Base-by-base conservation (phyloP, 495 filamentous ascomycete genomes). In the Pseudevernia furfuracea region DNA sequence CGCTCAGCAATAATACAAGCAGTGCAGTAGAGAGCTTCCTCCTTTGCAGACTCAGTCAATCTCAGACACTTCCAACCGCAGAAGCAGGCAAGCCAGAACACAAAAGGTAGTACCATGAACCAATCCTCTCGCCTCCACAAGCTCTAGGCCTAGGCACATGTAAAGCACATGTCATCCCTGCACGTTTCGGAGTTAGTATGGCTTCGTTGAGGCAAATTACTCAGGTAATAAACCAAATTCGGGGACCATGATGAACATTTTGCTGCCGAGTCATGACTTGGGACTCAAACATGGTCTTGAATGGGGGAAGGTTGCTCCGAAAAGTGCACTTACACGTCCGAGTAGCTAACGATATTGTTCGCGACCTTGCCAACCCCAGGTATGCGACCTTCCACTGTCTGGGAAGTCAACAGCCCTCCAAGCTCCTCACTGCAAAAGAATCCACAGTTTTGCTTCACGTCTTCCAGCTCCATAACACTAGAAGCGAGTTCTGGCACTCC, bases 321-420 rank as follows among this genome's bases (percentile, higher is more conserved):
- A n/a, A n/a, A n/a, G n/a, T n/a, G n/a, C n/a, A n/a, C n/a, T n/a
- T n/a, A n/a, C 49, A 53, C 2, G 23, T 53, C 49, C 19, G 49
- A 15, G 49, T 53, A 53, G 25, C 49, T 53, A 32, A 53, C 49
- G 25, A 38, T 23, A 23, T 34, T 59, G 56, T 59, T 59, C 5
- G 56, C 12, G 19, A 59, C 56, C 34, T 3, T 37, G 1, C 38
- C 34, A 5, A 59, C 10, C 19, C 28, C 49, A 0, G 25, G 49
- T 28, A 49, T 49, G 11, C 14, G 25, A 25, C n/a, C 28, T 14
- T 14, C n/a, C 23, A 12, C 10, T 8, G 23, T 49, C 12, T 11
- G 23, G 15, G 12, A 49, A 4, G 46, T 49, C 46, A 4, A 3
- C 46, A 49, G 2, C 46, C 46, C 46, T 28, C 49, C 49, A 53